Evolutionary conservation across 2,329 filamentous ascomycete species (phyloP).

Genomic region (Botrytis aclada): DNA sequence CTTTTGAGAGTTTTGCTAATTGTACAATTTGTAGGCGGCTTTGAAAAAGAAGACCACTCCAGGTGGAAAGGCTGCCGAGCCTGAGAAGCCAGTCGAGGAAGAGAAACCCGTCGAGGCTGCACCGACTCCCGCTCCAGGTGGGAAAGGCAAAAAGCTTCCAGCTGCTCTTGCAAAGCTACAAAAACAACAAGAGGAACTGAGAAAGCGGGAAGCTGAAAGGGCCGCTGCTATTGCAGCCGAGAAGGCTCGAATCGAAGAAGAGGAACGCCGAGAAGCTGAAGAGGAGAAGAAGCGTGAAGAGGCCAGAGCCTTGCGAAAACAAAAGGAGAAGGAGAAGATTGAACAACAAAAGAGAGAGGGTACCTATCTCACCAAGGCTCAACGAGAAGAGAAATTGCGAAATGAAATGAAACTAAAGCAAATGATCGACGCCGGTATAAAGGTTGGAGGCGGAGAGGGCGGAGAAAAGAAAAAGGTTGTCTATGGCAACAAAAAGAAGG

Average conservation of each 20-base stretch:
- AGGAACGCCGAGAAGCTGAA: slow-evolving; percentile 62
- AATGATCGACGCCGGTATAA: slow-evolving; percentile 75
- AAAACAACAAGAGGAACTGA: slow-evolving; percentile 79
- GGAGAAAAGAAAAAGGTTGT: slow-evolving; percentile 65
- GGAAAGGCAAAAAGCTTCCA: slow-evolving; percentile 88
- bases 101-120: slow-evolving; percentile 48
- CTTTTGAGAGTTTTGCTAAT: slow-evolving; percentile 18
- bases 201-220: slow-evolving; percentile 61
- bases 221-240: slow-evolving; percentile 59
- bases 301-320: slow-evolving; percentile 73
- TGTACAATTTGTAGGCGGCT: slow-evolving; percentile 49
- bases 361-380: slow-evolving; percentile 81
- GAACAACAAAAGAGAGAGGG: slow-evolving; percentile 86
- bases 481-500: slow-evolving; percentile 74
- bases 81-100: slow-evolving; percentile 49
- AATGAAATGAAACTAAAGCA: slow-evolving; percentile 80
- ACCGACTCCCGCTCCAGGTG: slow-evolving; percentile 47
- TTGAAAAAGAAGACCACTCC: slow-evolving; percentile 75
- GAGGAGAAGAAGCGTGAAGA: slow-evolving; percentile 69
- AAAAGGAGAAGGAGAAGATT: slow-evolving; percentile 80
- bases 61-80: slow-evolving; percentile 54
- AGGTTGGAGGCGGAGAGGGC: slow-evolving; percentile 60
- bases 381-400: slow-evolving; percentile 76
- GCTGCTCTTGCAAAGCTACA: slow-evolving; percentile 69
- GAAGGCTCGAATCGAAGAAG: slow-evolving; percentile 61